These are phyloP conservation scores for Corinectria fuckeliana DNA, from an alignment of 2,329 filamentous ascomycete genomes.

Conservation along the genomic window DNA sequence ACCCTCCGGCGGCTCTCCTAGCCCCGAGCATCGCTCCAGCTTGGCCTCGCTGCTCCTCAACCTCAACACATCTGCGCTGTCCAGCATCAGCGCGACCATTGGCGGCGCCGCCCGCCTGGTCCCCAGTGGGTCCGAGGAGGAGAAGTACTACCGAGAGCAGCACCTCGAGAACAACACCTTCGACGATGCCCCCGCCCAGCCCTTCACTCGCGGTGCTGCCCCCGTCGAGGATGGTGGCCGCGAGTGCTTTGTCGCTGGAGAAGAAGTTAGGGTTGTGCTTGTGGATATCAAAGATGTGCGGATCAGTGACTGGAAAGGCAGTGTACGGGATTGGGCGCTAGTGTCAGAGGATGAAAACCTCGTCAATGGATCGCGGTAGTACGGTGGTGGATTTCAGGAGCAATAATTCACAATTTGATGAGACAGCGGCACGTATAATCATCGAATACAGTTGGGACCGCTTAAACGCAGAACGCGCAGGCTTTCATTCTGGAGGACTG, in stretches of 20 bases:
- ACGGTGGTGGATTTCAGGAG: neutral
- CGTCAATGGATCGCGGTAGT: slow-evolving; percentile 51
- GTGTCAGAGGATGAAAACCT: slow-evolving; percentile 41
- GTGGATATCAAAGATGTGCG: slow-evolving; percentile 85
- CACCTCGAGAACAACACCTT: slow-evolving; percentile 96
- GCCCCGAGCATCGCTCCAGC: slow-evolving; percentile 70
- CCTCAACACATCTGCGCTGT: slow-evolving; percentile 87
- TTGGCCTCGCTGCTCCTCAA: slow-evolving; percentile 86
- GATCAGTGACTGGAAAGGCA: slow-evolving; percentile 95
- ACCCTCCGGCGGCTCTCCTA: slow-evolving; percentile 67
- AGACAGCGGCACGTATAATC: slow-evolving; percentile 3
- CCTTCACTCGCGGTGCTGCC: slow-evolving; percentile 44
- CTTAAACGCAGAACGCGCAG: neutral
- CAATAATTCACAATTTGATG: neutral
- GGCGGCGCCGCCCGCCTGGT: slow-evolving; percentile 84
- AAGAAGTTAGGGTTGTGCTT: slow-evolving; percentile 85
- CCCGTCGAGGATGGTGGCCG: slow-evolving; percentile 59
- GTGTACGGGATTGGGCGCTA: slow-evolving; percentile 78
- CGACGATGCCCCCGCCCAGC: slow-evolving; percentile 56
- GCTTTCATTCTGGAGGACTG: neutral
- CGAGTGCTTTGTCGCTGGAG: slow-evolving; percentile 76
- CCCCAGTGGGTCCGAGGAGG: slow-evolving; percentile 76
- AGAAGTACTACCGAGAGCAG: slow-evolving; percentile 79
- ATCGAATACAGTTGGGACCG: slow-evolving; percentile 1
- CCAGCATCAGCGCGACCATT: slow-evolving; percentile 90